These are phyloP conservation scores for Leptomonas pyrrhocoris DNA, from an alignment of 208 protist species.

Conservation along the genomic window DNA sequence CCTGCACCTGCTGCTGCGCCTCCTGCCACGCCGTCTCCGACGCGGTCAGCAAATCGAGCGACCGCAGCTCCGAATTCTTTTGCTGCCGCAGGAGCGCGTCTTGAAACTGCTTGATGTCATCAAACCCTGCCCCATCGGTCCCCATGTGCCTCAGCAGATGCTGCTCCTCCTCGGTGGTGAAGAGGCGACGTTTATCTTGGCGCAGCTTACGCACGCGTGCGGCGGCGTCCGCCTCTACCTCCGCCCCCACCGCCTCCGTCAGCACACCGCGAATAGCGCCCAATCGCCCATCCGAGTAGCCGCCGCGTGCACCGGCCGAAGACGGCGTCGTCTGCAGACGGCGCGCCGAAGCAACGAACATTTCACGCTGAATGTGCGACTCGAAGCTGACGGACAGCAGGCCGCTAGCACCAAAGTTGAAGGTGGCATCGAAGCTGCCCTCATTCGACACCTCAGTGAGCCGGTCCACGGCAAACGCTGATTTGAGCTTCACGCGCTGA, in stretches of 20 bases:
- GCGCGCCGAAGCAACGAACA: constrained; percentile 79
- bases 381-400: constrained; percentile 85
- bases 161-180: constrained; percentile 74
- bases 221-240: constrained; percentile 72
- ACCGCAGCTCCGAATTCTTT: constrained; percentile 75
- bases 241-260: constrained; percentile 58
- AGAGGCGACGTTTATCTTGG: constrained; percentile 64
- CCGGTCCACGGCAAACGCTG: constrained; percentile 71
- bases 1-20: constrained; percentile 58
- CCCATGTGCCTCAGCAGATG: constrained; percentile 72
- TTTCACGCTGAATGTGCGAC: constrained; percentile 90
- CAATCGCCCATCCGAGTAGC: constrained; percentile 21
- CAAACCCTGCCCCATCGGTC: constrained; percentile 49
- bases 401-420: constrained; percentile 84
- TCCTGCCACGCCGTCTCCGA: constrained; percentile 57
- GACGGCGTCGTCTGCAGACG: constrained; percentile 44
- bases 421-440: constrained; percentile 82
- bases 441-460: constrained; percentile 74
- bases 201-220: constrained; percentile 72
- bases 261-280: constrained; percentile 62
- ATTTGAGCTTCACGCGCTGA: constrained; percentile 67
- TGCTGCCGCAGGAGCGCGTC: constrained; percentile 66
- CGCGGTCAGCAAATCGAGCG: constrained; percentile 61
- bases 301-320: constrained; percentile 5
- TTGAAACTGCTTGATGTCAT: constrained; percentile 79